Evolutionary conservation across 2,329 filamentous ascomycete species (phyloP).

Genomic region (Onygena corvina): DNA sequence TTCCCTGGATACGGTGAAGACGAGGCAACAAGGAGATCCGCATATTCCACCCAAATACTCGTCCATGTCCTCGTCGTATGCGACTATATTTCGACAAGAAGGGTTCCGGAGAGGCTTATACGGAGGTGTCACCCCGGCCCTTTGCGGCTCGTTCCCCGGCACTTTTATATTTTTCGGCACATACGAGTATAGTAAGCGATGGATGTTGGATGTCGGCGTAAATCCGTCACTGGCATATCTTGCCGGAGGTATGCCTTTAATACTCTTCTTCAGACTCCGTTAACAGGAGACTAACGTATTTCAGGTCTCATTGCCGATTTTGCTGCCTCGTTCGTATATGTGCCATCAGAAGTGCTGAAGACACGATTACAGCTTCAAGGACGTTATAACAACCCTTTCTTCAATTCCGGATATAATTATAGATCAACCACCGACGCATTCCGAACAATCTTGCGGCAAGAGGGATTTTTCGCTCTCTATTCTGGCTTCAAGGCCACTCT

Average conservation of each 20-base stretch:
- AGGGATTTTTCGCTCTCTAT: conserved; percentile 78
- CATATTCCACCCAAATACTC: conserved; percentile 87
- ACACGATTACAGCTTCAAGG: conserved; percentile 94
- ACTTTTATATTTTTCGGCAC: conserved; percentile 92
- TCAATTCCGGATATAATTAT: conserved; percentile 93
- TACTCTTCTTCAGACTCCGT: conserved; percentile 6
- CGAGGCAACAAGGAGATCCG: conserved; percentile 90
- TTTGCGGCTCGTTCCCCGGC: conserved; percentile 83
- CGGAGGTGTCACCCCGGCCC: conserved; percentile 81
- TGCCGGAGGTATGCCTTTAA: conserved; percentile 62
- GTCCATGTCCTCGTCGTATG: conserved; percentile 78
- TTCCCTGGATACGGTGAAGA: conserved; percentile 96
- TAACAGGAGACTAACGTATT: not conserved
- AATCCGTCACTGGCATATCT: conserved; percentile 78
- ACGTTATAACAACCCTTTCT: conserved; percentile 86
- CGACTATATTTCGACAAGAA: conserved; percentile 86
- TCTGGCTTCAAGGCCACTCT: conserved; percentile 96
- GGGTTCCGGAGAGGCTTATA: conserved; percentile 78
- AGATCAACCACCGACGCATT: conserved; percentile 71
- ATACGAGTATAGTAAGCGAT: conserved; percentile 89
- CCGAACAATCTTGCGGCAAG: conserved; percentile 67
- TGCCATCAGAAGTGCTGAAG: conserved; percentile 94
- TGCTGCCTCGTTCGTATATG: conserved; percentile 83
- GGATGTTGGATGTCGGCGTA: conserved; percentile 72
- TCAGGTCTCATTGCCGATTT: conserved; percentile 84